Evolutionary conservation across 2,329 filamentous ascomycete species (phyloP).

Genomic region (Neocucurbitaria cava): DNA sequence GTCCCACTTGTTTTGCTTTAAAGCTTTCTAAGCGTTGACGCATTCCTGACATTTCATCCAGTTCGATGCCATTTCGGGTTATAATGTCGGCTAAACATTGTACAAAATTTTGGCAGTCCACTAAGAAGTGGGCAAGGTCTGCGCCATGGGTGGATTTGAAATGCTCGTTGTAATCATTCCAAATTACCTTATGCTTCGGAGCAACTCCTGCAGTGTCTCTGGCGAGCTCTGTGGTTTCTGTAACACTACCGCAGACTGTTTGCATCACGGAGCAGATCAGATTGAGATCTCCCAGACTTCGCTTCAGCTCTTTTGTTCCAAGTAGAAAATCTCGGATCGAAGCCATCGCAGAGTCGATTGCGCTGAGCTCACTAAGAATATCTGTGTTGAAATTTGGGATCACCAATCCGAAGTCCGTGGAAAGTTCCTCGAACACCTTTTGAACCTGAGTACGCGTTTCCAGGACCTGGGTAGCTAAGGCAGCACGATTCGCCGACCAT

Average conservation of each 20-base stretch:
- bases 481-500: conserved; percentile 12
- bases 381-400: conserved; percentile 20
- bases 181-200: conserved; percentile 18
- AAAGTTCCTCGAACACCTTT: conserved; percentile 18
- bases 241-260: conserved; percentile 27
- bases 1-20: conserved; percentile 22
- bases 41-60: conserved; percentile 27
- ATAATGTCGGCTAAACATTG: conserved; percentile 27
- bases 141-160: conserved; percentile 23
- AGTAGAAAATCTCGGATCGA: conserved; percentile 23
- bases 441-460: conserved; percentile 28
- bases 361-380: conserved; percentile 21
- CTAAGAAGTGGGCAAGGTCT: conserved; percentile 24
- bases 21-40: conserved; percentile 29
- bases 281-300: conserved; percentile 22
- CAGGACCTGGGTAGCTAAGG: conserved; percentile 20
- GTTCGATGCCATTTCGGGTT: conserved; percentile 11
- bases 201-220: conserved; percentile 16
- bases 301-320: conserved; percentile 10
- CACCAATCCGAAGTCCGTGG: conserved; percentile 16
- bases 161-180: conserved; percentile 34
- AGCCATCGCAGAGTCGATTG: conserved; percentile 19
- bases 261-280: conserved; percentile 35
- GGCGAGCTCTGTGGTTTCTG: conserved; percentile 28
- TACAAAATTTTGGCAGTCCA: conserved; percentile 33